phyloP scores from a whole-genome alignment of 345 rosid genomes.

The Lepidium africanum region DNA sequence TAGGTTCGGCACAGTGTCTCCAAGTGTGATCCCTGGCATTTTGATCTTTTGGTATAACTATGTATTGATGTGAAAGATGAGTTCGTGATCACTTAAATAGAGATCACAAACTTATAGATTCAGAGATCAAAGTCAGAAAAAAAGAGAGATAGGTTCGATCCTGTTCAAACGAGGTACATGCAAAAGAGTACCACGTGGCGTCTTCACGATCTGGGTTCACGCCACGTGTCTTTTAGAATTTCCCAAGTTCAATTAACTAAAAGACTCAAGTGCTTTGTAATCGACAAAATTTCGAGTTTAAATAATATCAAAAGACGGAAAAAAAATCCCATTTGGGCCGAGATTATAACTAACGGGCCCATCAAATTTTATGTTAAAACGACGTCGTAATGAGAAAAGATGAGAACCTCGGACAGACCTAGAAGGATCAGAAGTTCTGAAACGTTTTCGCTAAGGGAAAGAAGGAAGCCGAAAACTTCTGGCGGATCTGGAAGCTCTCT shows the following conservation, averaged over 20 bases:
- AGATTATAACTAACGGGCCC: not conserved
- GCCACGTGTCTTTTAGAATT: slow-evolving; percentile 12
- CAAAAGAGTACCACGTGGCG: slow-evolving; percentile 22
- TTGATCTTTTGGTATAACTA: not conserved
- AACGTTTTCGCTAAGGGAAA: not conserved
- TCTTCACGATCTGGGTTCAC: not conserved
- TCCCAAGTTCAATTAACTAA: not conserved
- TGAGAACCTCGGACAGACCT: slow-evolving; percentile 22
- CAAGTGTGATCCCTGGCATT: slow-evolving; percentile 72
- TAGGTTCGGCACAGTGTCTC: slow-evolving; percentile 68
- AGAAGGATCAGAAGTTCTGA: slow-evolving; percentile 19
- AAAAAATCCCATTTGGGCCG: not conserved
- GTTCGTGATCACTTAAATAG: slow-evolving; percentile 9
- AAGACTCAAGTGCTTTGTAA: not conserved
- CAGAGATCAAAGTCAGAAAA: slow-evolving; percentile 1
- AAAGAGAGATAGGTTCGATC: not conserved
- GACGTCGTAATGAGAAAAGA: not conserved
- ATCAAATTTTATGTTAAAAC: not conserved
- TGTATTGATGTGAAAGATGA: not conserved
- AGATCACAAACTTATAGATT: not conserved
- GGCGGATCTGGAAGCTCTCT: slow-evolving; percentile 32
- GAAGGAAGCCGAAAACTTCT: slow-evolving; percentile 25
- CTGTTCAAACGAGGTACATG: slow-evolving; percentile 18
- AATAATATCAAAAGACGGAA: too few species aligned
- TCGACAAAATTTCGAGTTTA: not conserved